A percentile compares a stretch with the other conserved stretches of the same genome.
phyloP scores from a whole-genome alignment of 352 stramenopile species.

The Pythium periplocum region DNA sequence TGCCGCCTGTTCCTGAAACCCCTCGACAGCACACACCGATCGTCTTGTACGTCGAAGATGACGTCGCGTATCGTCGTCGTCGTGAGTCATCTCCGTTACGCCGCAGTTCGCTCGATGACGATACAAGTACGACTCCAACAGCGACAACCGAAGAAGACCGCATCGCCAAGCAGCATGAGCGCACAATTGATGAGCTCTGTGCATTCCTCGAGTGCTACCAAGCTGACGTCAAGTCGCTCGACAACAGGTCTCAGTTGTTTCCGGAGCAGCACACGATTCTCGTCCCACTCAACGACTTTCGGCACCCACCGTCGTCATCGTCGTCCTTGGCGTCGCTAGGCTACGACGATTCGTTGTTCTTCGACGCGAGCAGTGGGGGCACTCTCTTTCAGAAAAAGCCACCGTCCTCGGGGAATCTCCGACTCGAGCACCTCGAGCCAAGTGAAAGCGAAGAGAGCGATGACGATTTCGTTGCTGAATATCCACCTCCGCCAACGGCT shows the following conservation, averaged over 20 bases:
- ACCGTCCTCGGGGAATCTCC: slow-evolving; percentile 2
- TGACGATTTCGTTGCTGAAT: too few species aligned
- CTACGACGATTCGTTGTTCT: slow-evolving; percentile 12
- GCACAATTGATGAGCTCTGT: slow-evolving; percentile 19
- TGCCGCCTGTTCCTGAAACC: neutral
- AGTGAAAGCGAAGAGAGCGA: slow-evolving; percentile 2
- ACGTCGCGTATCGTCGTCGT: slow-evolving; percentile 3
- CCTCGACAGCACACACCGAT: neutral
- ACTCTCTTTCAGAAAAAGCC: too few species aligned
- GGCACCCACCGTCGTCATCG: too few species aligned
- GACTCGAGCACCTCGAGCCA: slow-evolving; percentile 20
- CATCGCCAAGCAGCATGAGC: neutral
- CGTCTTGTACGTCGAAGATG: neutral
- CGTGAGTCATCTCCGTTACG: slow-evolving; percentile 13
- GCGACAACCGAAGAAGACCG: neutral
- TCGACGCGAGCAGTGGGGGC: slow-evolving; percentile 8
- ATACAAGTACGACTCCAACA: slow-evolving; percentile 1
- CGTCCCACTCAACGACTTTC: slow-evolving; percentile 13
- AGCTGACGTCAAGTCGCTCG: slow-evolving; percentile 17
- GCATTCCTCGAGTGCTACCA: slow-evolving; percentile 31
- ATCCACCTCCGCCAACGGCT: too few species aligned
- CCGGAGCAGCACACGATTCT: slow-evolving; percentile 25
- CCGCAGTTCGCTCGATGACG: slow-evolving; percentile 10
- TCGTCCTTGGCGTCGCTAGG: too few species aligned
- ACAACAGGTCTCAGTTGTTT: slow-evolving; percentile 27